A percentile compares a stretch with the other conserved stretches of the same genome.
Conservation (phyloP, 2,329 filamentous ascomycete genomes). For the Thielaviopsis euricoi region DNA sequence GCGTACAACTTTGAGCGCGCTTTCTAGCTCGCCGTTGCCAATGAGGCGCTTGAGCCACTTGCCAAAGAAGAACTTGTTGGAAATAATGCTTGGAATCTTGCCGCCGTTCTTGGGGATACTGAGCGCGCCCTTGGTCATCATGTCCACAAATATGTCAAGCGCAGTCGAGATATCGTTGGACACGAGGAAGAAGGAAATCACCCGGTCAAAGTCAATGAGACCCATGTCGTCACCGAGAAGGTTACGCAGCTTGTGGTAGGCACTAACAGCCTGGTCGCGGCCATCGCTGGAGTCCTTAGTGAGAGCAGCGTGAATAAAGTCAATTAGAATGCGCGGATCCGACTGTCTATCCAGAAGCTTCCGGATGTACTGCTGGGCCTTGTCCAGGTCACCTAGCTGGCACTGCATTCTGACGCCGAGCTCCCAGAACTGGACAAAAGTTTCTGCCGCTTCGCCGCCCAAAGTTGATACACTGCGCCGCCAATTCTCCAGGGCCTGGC, state of each 20-base stretch:
- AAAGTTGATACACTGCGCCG: slow-evolving; percentile 37
- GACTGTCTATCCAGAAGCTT: slow-evolving; percentile 32
- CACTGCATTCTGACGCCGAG: slow-evolving; percentile 51
- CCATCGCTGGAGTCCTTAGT: slow-evolving; percentile 29
- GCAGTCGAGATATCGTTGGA: slow-evolving; percentile 49
- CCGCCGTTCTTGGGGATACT: slow-evolving; percentile 24
- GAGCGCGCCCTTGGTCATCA: slow-evolving; percentile 54
- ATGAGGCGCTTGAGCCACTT: slow-evolving; percentile 82
- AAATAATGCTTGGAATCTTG: slow-evolving; percentile 30
- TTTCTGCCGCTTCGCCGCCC: slow-evolving; percentile 25
- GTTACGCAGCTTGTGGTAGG: slow-evolving; percentile 48
- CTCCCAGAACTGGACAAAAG: slow-evolving; percentile 41
- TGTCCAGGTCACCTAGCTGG: slow-evolving; percentile 37
- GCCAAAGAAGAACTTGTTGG: slow-evolving; percentile 68
- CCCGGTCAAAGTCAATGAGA: slow-evolving; percentile 60
- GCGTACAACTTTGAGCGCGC: slow-evolving; percentile 54
- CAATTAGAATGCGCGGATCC: slow-evolving; percentile 42
- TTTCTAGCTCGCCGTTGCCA: slow-evolving; percentile 51
- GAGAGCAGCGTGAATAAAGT: slow-evolving; percentile 53
- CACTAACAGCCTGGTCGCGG: slow-evolving; percentile 44
- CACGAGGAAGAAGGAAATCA: slow-evolving; percentile 54
- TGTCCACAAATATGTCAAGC: slow-evolving; percentile 67
- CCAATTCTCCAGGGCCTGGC: slow-evolving; percentile 47
- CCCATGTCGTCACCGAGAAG: slow-evolving; percentile 43
- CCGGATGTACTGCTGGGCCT: slow-evolving; percentile 39